These are phyloP conservation scores for Penicillium fuscoglaucum DNA, from an alignment of 2,329 filamentous ascomycete genomes.

Conservation along the genomic window DNA sequence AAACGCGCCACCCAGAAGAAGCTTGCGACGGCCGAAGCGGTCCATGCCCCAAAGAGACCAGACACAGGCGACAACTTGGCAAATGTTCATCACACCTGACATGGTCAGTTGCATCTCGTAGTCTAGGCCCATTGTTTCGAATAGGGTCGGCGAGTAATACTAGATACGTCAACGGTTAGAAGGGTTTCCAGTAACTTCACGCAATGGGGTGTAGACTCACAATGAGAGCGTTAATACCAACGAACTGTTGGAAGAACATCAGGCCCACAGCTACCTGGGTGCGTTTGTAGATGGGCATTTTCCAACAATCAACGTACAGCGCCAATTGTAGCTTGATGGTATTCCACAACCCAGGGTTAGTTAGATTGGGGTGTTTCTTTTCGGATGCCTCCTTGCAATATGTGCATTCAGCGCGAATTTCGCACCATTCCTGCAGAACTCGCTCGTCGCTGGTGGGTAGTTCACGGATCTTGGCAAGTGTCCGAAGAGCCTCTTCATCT, in stretches of 20 bases:
- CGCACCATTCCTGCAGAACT: not conserved
- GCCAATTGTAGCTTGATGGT: not conserved
- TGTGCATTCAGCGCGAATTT: not conserved
- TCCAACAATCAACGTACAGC: not conserved
- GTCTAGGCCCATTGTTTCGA: not conserved
- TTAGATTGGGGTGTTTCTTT: not conserved
- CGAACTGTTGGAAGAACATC: not conserved
- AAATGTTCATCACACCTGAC: not conserved
- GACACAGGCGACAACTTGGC: not conserved
- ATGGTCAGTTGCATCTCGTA: not conserved
- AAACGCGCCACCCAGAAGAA: not conserved
- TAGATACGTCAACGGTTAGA: not conserved
- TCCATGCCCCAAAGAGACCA: not conserved
- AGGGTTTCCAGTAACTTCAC: not conserved
- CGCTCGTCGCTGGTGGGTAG: not conserved
- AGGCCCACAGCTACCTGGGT: not conserved
- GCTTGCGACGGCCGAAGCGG: not conserved
- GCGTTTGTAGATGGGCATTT: not conserved
- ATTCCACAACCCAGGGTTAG: not conserved
- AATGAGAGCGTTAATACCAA: not conserved
- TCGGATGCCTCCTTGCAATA: not conserved
- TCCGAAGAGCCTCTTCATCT: not conserved
- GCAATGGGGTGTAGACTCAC: not conserved
- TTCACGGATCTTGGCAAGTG: not conserved
- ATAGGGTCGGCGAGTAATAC: not conserved